Conservation (phyloP, 352 stramenopile genomes). For the Pythium sp. region DNA sequence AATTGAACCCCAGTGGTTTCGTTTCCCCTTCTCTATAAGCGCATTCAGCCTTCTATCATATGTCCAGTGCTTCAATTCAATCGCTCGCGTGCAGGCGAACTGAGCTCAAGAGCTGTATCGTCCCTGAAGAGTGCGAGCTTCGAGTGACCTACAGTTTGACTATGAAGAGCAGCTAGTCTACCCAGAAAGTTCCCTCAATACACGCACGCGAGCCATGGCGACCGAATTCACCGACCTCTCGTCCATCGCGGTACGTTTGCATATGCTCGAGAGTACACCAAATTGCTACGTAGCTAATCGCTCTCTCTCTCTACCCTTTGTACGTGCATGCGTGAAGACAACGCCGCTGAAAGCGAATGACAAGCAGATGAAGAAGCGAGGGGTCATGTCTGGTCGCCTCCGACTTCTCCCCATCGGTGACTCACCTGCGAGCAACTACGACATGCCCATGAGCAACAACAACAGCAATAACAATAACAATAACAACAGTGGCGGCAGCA, state of each 20-base stretch:
- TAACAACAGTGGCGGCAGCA: slow-evolving; percentile 21
- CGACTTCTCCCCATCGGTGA: slow-evolving; percentile 51
- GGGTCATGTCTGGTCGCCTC: slow-evolving; percentile 35
- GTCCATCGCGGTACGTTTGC: slow-evolving; percentile 24
- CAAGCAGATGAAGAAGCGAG: slow-evolving; percentile 53
- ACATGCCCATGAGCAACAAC: slow-evolving; percentile 23
- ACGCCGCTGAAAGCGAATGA: slow-evolving; percentile 29
- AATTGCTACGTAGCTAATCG: neutral
- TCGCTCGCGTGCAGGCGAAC: neutral
- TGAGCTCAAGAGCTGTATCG: neutral
- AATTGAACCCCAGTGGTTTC: slow-evolving; percentile 4
- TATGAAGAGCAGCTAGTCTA: slow-evolving; percentile 10
- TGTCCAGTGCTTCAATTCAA: neutral
- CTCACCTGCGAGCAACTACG: slow-evolving; percentile 27
- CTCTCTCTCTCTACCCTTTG: neutral
- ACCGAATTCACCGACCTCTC: slow-evolving; percentile 63
- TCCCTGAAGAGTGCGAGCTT: neutral
- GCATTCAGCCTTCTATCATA: too few relatives aligned
- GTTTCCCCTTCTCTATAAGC: neutral
- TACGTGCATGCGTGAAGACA: slow-evolving; percentile 15
- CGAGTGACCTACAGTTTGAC: neutral
- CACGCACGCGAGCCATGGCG: slow-evolving; percentile 22
- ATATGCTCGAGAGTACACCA: too few relatives aligned
- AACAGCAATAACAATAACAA: slow-evolving; percentile 29
- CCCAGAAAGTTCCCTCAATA: neutral